Evolutionary conservation across 495 filamentous ascomycete genomes (phyloP).

Genomic region (Hypoxylon crocopeplum): DNA sequence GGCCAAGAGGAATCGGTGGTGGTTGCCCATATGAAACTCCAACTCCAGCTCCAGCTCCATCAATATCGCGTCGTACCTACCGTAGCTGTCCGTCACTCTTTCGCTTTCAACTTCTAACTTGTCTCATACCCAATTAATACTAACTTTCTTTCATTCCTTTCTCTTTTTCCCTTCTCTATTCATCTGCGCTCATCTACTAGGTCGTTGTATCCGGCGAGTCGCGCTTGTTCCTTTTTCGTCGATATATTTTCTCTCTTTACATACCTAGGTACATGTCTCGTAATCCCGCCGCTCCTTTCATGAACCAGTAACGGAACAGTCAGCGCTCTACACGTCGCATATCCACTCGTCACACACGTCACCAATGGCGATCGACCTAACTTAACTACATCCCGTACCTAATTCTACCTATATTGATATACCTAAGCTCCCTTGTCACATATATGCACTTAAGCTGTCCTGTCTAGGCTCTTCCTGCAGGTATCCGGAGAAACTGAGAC

Average conservation of each 20-base stretch:
- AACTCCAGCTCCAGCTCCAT: too few relatives aligned
- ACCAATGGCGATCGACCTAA: constrained; percentile 28
- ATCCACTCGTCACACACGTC: constrained; percentile 25
- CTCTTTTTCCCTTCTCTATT: constrained; percentile 15
- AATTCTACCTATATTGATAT: too few relatives aligned
- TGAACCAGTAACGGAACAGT: constrained; percentile 7
- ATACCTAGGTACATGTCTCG: constrained; percentile 4
- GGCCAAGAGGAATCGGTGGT: constrained; percentile 5
- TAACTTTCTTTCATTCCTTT: constrained; percentile 32
- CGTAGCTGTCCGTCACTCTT: not conserved
- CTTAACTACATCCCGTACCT: too few relatives aligned
- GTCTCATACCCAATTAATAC: not conserved
- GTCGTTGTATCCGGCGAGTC: not conserved
- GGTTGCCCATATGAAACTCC: constrained; percentile 21
- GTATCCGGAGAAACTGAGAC: constrained; percentile 30
- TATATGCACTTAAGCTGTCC: not conserved
- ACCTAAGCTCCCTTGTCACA: constrained; percentile 7
- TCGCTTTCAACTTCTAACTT: constrained; percentile 16
- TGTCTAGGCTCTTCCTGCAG: constrained; percentile 20
- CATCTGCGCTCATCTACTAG: constrained; percentile 4
- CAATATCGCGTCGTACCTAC: constrained; percentile 6
- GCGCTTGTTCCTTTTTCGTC: constrained; percentile 9
- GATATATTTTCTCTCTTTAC: not conserved
- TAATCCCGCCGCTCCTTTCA: constrained; percentile 32
- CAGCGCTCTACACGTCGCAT: constrained; percentile 31